Evolutionary conservation across 1,284 basidiomycete genomes (phyloP).

Genomic region (Cutaneotrichosporon spelunceum): DNA sequence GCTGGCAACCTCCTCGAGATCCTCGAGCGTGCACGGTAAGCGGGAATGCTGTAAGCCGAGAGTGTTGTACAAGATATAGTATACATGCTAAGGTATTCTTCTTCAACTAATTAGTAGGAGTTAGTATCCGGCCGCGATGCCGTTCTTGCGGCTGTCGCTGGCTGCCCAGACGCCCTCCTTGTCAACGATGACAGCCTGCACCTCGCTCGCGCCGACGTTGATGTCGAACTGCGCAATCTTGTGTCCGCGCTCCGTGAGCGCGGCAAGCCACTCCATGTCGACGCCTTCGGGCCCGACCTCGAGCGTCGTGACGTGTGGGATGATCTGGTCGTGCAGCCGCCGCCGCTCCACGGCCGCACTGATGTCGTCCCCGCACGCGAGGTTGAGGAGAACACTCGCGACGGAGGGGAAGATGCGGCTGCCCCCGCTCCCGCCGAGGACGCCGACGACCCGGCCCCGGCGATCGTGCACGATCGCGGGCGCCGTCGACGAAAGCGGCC

Average conservation of each 20-base stretch:
- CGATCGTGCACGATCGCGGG: slow-evolving; percentile 74
- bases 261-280: slow-evolving; percentile 58
- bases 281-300: slow-evolving; percentile 59
- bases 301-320: slow-evolving; percentile 63
- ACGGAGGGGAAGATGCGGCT: slow-evolving; percentile 77
- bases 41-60: neutral
- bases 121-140: slow-evolving; percentile 49
- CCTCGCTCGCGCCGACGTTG: slow-evolving; percentile 45
- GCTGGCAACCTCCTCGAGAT: slow-evolving; percentile 33
- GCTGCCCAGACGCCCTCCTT: slow-evolving; percentile 47
- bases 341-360: slow-evolving; percentile 77
- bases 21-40: slow-evolving; percentile 27
- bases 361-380: slow-evolving; percentile 76
- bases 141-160: slow-evolving; percentile 49
- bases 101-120: no score
- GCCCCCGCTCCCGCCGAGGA: slow-evolving; percentile 82
- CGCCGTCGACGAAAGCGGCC: slow-evolving; percentile 74
- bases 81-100: slow-evolving; percentile 5
- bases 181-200: slow-evolving; percentile 66
- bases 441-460: slow-evolving; percentile 67
- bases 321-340: slow-evolving; percentile 88
- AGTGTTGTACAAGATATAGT: slow-evolving; percentile 12
- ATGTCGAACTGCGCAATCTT: slow-evolving; percentile 59
- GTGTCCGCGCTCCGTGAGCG: slow-evolving; percentile 64
- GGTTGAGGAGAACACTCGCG: slow-evolving; percentile 75